These are phyloP conservation scores for Aphanomyces astaci DNA, from an alignment of 352 stramenopile species.

Conservation along the genomic window DNA sequence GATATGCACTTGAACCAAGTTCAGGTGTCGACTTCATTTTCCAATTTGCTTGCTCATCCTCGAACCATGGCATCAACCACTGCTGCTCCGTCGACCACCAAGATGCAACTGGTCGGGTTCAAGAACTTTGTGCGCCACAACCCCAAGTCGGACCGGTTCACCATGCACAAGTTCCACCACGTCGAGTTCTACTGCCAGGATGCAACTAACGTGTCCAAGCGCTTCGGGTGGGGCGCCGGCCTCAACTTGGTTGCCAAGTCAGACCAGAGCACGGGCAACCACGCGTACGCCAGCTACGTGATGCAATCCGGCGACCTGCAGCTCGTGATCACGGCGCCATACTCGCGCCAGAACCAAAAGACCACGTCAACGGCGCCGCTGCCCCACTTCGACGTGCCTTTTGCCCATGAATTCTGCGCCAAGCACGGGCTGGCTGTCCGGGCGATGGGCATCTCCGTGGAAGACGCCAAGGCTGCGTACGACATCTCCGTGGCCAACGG, in stretches of 20 bases:
- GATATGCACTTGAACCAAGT: no score
- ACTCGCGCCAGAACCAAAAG: conserved; percentile 63
- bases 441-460: conserved; percentile 74
- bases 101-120: conserved; percentile 60
- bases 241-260: conserved; percentile 76
- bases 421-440: conserved; percentile 75
- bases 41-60: no score
- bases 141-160: conserved; percentile 64
- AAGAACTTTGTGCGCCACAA: conserved; percentile 72
- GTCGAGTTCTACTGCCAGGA: conserved; percentile 80
- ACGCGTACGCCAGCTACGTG: conserved; percentile 79
- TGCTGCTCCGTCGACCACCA: conserved; percentile 31
- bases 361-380: conserved; percentile 11
- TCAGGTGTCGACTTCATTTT: no score
- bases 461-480: conserved; percentile 67
- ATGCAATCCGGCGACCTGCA: conserved; percentile 69
- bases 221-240: conserved; percentile 80
- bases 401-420: conserved; percentile 69
- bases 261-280: conserved; percentile 82
- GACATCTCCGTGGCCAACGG: conserved; percentile 66
- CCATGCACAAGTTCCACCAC: conserved; percentile 76
- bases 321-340: conserved; percentile 87
- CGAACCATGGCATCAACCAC: not conserved
- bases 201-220: conserved; percentile 64
- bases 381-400: conserved; percentile 30